These are phyloP conservation scores for Discostella stelligeroides DNA, from an alignment of 108 stramenopile species.

Conservation along the genomic window DNA sequence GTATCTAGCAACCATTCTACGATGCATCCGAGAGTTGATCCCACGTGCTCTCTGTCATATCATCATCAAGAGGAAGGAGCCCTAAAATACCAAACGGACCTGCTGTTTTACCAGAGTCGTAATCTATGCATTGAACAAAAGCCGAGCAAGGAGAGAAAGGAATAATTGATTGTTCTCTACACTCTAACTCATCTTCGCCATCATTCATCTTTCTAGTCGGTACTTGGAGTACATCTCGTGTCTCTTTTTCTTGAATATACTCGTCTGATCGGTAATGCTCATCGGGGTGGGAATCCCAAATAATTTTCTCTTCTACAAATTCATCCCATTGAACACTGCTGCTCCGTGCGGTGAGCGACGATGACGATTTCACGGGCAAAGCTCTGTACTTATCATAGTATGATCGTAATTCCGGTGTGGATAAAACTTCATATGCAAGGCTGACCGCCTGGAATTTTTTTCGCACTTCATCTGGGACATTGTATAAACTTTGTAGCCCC, in stretches of 20 bases:
- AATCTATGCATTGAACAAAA: too few relatives aligned
- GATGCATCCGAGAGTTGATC: neutral
- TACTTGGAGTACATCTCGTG: too few relatives aligned
- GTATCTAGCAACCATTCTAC: too few relatives aligned
- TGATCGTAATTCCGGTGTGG: constrained; percentile 15
- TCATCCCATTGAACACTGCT: constrained; percentile 33
- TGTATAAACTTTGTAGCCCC: constrained; percentile 9
- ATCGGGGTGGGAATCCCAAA: constrained; percentile 21
- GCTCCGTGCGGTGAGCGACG: neutral
- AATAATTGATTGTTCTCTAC: too few relatives aligned
- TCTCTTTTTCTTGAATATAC: too few relatives aligned
- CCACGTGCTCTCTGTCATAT: neutral
- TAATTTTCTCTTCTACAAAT: constrained; percentile 39
- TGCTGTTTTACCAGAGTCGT: too few relatives aligned
- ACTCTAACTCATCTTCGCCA: too few relatives aligned
- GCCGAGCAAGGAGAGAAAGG: too few relatives aligned
- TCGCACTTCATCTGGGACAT: constrained; percentile 23
- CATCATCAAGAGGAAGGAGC: too few relatives aligned
- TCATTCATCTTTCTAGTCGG: too few relatives aligned
- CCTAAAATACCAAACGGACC: too few relatives aligned
- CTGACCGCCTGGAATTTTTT: constrained; percentile 40
- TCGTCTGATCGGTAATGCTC: constrained; percentile 15
- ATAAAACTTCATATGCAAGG: constrained; percentile 42
- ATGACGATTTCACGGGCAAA: neutral
- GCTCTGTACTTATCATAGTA: constrained; percentile 23